A percentile compares a stretch with the other conserved stretches of the same genome.
These are phyloP conservation scores for Spathaspora girioi DNA, from an alignment of 805 yeast genomes.

Conservation along the genomic window DNA sequence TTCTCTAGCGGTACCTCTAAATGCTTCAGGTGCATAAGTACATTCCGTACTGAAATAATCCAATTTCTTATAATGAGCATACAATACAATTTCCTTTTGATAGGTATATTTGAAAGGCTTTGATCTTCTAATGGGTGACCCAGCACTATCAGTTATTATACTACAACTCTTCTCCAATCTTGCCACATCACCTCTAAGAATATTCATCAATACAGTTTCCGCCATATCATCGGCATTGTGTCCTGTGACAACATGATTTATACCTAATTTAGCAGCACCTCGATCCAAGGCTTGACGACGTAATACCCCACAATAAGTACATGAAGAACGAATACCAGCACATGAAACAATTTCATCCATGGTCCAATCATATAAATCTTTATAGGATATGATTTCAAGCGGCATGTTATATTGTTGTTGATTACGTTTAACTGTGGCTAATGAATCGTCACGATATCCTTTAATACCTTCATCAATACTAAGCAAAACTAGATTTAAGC, in stretches of 20 bases:
- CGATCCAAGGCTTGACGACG: slow-evolving; percentile 95
- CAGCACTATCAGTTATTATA: slow-evolving; percentile 76
- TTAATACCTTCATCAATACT: slow-evolving; percentile 96
- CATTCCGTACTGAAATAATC: slow-evolving; percentile 98
- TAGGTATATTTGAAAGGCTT: slow-evolving; percentile 95
- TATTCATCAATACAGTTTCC: slow-evolving; percentile 93
- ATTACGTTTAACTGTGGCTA: slow-evolving; percentile 94
- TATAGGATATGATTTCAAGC: slow-evolving; percentile 76
- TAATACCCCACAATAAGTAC: slow-evolving; percentile 97
- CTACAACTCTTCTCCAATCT: slow-evolving; percentile 84
- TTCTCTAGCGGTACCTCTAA: slow-evolving; percentile 94
- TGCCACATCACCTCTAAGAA: slow-evolving; percentile 93
- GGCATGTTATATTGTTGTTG: slow-evolving; percentile 81
- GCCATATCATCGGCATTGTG: slow-evolving; percentile 99
- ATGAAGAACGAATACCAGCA: slow-evolving; percentile 89
- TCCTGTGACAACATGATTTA: slow-evolving; percentile 92
- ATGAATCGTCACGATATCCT: slow-evolving; percentile 95
- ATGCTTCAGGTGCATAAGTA: slow-evolving; percentile 97
- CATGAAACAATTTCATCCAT: slow-evolving; percentile 97
- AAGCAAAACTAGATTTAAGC: slow-evolving; percentile 75
- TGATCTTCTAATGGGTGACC: slow-evolving; percentile 88
- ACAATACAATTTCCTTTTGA: slow-evolving; percentile 94
- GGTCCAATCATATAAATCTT: slow-evolving; percentile 92
- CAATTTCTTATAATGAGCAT: slow-evolving; percentile 92
- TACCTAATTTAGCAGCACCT: slow-evolving; percentile 84